phyloP scores from a whole-genome alignment of 768 basidiomycete genomes.

The Galerina sulciceps region DNA sequence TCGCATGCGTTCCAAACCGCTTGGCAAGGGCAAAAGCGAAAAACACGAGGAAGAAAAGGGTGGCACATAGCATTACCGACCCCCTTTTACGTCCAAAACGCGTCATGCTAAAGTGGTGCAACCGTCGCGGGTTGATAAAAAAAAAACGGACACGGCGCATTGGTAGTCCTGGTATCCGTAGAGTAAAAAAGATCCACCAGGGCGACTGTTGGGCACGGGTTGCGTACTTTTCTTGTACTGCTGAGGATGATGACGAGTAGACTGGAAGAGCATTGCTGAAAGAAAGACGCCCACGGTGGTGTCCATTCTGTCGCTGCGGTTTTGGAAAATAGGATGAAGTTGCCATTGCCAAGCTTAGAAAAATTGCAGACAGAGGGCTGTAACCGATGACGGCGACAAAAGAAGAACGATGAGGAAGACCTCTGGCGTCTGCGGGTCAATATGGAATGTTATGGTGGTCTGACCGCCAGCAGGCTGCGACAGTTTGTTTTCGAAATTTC shows the following conservation, averaged over 20 bases:
- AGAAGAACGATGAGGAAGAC: neutral
- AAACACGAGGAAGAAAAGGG: slow-evolving; percentile 51
- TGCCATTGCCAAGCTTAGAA: slow-evolving; percentile 31
- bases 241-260: slow-evolving; percentile 39
- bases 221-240: slow-evolving; percentile 63
- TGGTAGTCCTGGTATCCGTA: slow-evolving; percentile 64
- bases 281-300: slow-evolving; percentile 37
- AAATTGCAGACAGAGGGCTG: neutral
- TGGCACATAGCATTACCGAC: slow-evolving; percentile 52
- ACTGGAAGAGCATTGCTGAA: slow-evolving; percentile 35
- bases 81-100: slow-evolving; percentile 66
- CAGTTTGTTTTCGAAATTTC: slow-evolving; percentile 18
- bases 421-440: neutral
- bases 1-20: slow-evolving; percentile 63
- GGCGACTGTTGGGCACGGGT: slow-evolving; percentile 47
- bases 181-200: slow-evolving; percentile 63
- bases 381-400: slow-evolving; percentile 1
- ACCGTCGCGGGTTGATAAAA: slow-evolving; percentile 61
- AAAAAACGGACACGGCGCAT: slow-evolving; percentile 60
- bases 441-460: slow-evolving; percentile 3
- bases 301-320: slow-evolving; percentile 49
- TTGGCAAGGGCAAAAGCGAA: slow-evolving; percentile 63
- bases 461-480: slow-evolving; percentile 12
- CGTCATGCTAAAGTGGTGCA: slow-evolving; percentile 59
- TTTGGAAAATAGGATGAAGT: slow-evolving; percentile 52